Evolutionary conservation across 1,139 yeast species (phyloP).

Genomic region (Protomyces inouyei): DNA sequence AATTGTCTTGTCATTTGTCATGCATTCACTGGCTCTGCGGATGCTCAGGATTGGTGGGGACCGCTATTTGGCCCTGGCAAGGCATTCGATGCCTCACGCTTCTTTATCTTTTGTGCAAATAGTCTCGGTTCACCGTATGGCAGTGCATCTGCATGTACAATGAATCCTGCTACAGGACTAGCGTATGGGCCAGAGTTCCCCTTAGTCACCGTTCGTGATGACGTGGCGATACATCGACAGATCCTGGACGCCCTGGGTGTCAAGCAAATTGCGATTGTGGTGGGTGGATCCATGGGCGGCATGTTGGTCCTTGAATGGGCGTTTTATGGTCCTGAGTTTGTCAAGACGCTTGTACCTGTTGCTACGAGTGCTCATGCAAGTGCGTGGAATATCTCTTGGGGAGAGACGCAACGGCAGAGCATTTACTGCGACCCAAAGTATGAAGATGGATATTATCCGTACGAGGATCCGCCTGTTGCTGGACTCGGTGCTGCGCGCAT

Average conservation of each 20-base stretch:
- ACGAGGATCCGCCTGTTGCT: conserved; percentile 70
- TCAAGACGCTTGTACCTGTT: conserved; percentile 67
- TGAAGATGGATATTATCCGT: conserved; percentile 74
- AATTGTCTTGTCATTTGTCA: conserved; percentile 87
- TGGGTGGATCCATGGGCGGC: conserved; percentile 99
- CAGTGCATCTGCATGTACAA: conserved; percentile 82
- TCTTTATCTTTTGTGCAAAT: conserved; percentile 79
- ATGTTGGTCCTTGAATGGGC: conserved; percentile 89
- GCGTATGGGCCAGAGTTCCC: conserved; percentile 91
- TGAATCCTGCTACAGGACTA: conserved; percentile 64
- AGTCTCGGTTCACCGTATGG: conserved; percentile 96
- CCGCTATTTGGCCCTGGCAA: conserved; percentile 79
- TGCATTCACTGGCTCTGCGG: conserved; percentile 92
- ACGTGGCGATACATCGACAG: conserved; percentile 70
- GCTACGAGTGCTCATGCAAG: conserved; percentile 94
- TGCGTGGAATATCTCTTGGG: conserved; percentile 99
- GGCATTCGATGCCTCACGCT: conserved; percentile 86
- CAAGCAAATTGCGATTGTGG: conserved; percentile 68
- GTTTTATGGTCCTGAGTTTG: conserved; percentile 65
- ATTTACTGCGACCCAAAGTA: conserved; percentile 93
- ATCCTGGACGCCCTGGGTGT: conserved; percentile 72
- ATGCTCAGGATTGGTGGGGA: conserved; percentile 98
- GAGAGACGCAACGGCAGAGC: conserved; percentile 94
- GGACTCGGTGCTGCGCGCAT: conserved; percentile 96
- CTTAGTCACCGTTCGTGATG: conserved; percentile 84